A percentile compares a stretch with the other conserved stretches of the same genome.
These are phyloP conservation scores for Ceratopteris richardii DNA, from an alignment of 75 land plant genomes.

Conservation along the genomic window DNA sequence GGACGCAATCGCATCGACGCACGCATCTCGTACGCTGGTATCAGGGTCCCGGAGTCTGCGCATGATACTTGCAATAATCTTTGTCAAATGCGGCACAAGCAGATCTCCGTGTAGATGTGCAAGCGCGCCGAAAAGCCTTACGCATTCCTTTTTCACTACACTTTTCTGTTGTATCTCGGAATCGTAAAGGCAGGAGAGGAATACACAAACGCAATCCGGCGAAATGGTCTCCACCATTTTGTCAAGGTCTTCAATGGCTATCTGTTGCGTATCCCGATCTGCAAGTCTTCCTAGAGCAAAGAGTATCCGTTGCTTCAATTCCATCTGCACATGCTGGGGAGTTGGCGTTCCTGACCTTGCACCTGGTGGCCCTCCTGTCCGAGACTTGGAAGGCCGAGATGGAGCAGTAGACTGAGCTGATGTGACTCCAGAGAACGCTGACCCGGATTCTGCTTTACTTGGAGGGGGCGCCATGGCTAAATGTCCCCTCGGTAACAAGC, in stretches of 20 bases:
- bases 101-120: slow-evolving; percentile 40
- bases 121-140: slow-evolving; percentile 39
- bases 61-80: slow-evolving; percentile 46
- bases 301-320: slow-evolving; percentile 65
- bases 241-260: slow-evolving; percentile 15
- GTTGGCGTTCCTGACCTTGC: slow-evolving; percentile 7
- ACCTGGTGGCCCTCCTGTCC: too few species aligned
- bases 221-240: slow-evolving; percentile 40
- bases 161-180: slow-evolving; percentile 33
- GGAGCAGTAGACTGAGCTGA: too few species aligned
- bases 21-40: slow-evolving; percentile 57
- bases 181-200: slow-evolving; percentile 59
- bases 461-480: too few species aligned
- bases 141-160: slow-evolving; percentile 47
- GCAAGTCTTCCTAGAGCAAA: slow-evolving; percentile 14
- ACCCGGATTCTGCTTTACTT: too few species aligned
- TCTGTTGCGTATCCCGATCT: slow-evolving; percentile 1
- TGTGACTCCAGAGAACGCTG: too few species aligned
- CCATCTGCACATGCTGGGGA: slow-evolving; percentile 62
- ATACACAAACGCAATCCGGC: slow-evolving; percentile 49
- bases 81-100: slow-evolving; percentile 43
- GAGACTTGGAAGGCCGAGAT: too few species aligned
- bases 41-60: slow-evolving; percentile 65
- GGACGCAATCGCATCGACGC: slow-evolving; percentile 47
- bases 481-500: too few species aligned